A percentile compares a stretch with the other conserved stretches of the same genome.
These are phyloP conservation scores for Astragalus glycyphyllos DNA, from an alignment of 306 rosid species.

Conservation along the genomic window DNA sequence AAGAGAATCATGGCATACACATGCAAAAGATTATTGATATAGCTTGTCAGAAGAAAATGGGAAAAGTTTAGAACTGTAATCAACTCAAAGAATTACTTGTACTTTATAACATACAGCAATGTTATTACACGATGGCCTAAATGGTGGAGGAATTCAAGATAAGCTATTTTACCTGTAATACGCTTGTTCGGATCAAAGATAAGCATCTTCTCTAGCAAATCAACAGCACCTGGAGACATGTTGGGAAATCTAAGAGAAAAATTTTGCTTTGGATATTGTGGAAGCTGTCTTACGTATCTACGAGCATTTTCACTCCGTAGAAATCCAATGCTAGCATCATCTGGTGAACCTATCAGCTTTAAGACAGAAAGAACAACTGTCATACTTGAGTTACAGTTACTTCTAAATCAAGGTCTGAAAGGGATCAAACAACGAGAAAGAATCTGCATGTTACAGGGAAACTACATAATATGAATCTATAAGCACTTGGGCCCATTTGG, in stretches of 20 bases:
- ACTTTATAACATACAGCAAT: neutral
- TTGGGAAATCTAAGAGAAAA: conserved; percentile 72
- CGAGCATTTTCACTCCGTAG: conserved; percentile 90
- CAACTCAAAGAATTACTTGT: conserved; percentile 4
- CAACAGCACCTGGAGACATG: conserved; percentile 78
- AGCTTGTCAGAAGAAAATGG: conserved; percentile 4
- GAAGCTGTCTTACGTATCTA: conserved; percentile 86
- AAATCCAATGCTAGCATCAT: conserved; percentile 92
- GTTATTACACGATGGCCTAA: conserved; percentile 4
- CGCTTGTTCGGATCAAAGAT: conserved; percentile 92
- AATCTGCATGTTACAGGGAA: conserved; percentile 15
- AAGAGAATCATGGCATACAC: neutral
- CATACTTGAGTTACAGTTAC: conserved; percentile 5
- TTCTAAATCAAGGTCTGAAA: conserved; percentile 26
- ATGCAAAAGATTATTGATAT: conserved; percentile 1
- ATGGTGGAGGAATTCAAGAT: neutral
- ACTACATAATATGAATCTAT: neutral
- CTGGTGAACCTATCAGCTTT: conserved; percentile 97
- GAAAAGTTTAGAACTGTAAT: conserved; percentile 16
- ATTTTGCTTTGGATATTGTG: conserved; percentile 73
- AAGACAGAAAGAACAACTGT: conserved; percentile 41
- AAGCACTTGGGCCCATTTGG: neutral
- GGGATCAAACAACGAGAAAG: conserved; percentile 22
- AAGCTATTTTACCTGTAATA: conserved; percentile 71
- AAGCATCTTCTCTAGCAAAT: conserved; percentile 96